Percentiles rank a stretch among this genome's conserved stretches.
Conservation (phyloP, 169 alveolate species). For the Amoebophrya sp. region DNA sequence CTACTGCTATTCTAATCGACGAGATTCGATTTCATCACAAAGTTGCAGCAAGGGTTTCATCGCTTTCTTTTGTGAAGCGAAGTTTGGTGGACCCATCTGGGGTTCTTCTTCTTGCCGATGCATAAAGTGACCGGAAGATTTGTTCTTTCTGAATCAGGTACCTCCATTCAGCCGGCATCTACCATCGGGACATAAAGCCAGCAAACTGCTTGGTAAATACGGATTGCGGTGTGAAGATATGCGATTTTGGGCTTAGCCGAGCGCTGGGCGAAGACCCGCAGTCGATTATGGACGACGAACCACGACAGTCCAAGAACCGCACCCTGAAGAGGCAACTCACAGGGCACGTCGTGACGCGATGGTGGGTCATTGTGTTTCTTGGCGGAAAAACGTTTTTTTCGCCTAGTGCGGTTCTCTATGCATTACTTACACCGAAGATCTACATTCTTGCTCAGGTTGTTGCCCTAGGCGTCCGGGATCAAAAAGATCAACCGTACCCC, state of each 20-base stretch:
- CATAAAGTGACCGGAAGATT: too few species aligned
- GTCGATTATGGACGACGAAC: neutral
- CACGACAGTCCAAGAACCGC: neutral
- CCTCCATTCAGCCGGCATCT: conserved; percentile 90
- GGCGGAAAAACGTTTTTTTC: neutral
- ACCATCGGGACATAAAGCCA: conserved; percentile 75
- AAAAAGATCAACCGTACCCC: neutral
- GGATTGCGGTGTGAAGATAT: conserved; percentile 93
- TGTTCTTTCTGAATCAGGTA: too few species aligned
- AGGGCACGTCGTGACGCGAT: conserved; percentile 93
- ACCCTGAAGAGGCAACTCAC: conserved; percentile 61
- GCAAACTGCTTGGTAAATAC: conserved; percentile 94
- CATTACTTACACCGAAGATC: neutral
- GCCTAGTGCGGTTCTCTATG: neutral
- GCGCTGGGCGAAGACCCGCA: neutral
- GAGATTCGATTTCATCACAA: too few species aligned
- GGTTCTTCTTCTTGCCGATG: too few species aligned
- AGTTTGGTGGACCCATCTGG: too few species aligned
- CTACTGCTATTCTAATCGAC: too few species aligned
- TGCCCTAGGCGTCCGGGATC: neutral
- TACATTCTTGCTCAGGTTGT: neutral
- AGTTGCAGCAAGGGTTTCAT: too few species aligned
- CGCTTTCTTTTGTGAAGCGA: too few species aligned
- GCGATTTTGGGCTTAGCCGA: neutral
- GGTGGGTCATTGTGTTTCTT: too few species aligned